Conservation (phyloP, 176 grass and related monocot species). For the Thalia dealbata region DNA sequence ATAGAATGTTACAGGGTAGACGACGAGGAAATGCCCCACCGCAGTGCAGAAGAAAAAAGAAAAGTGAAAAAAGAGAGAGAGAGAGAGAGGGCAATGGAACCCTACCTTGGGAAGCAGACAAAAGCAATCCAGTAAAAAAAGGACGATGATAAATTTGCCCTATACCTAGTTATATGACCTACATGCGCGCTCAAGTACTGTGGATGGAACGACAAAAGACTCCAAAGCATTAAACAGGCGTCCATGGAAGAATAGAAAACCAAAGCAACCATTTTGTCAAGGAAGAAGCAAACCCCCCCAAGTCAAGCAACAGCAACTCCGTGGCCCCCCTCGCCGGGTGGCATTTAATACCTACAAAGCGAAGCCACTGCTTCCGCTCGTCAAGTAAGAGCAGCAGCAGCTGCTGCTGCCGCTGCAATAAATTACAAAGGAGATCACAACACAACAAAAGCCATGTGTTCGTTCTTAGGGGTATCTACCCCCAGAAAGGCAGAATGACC, state of each 20-base stretch:
- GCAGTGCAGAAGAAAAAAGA: no score
- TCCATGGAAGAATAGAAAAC: not conserved
- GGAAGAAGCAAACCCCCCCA: not conserved
- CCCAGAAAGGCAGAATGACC: not conserved
- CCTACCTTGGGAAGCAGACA: not conserved
- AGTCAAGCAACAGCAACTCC: not conserved
- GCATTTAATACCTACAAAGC: constrained; percentile 5
- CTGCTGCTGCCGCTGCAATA: not conserved
- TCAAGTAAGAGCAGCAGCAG: constrained; percentile 3
- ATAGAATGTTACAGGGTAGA: no score
- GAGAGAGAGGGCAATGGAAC: no score
- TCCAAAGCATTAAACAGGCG: not conserved
- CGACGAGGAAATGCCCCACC: no score
- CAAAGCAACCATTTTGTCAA: constrained; percentile 2
- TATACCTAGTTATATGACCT: not conserved
- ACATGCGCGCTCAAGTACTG: not conserved
- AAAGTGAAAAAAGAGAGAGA: no score
- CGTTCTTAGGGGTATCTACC: not conserved
- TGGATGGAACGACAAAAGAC: not conserved
- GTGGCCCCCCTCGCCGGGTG: not conserved
- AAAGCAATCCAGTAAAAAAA: not conserved
- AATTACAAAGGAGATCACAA: not conserved
- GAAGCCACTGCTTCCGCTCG: not conserved
- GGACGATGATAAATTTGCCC: not conserved
- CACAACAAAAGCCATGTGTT: not conserved